These are phyloP conservation scores for Lactifluus hygrophoroides DNA, from an alignment of 768 basidiomycete species.

Conservation along the genomic window DNA sequence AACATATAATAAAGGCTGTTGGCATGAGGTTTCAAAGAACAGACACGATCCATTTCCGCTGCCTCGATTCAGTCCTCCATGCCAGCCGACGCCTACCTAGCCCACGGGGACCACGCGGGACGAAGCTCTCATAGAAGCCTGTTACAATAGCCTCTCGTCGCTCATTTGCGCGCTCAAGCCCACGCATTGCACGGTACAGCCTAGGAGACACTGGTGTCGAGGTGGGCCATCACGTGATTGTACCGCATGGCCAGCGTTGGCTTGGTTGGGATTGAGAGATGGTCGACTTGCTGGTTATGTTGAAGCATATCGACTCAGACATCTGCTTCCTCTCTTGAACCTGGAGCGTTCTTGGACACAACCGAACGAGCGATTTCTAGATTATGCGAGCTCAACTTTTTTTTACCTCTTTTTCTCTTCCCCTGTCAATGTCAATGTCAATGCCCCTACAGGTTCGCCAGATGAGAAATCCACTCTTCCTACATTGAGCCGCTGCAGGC, in stretches of 20 bases:
- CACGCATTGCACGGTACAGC: constrained; percentile 91
- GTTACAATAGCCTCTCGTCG: constrained; percentile 75
- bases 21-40: too few relatives aligned
- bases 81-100: constrained; percentile 43
- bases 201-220: constrained; percentile 71
- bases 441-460: constrained; percentile 51
- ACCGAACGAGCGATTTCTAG: neutral
- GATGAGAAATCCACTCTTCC: constrained; percentile 64
- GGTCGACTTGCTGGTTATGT: constrained; percentile 26
- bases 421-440: too few relatives aligned
- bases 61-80: constrained; percentile 24
- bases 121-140: constrained; percentile 80
- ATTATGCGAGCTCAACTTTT: neutral
- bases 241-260: too few relatives aligned
- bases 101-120: constrained; percentile 37
- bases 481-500: constrained; percentile 64
- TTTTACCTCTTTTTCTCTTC: constrained; percentile 37
- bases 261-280: constrained; percentile 28
- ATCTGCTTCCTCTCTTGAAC: constrained; percentile 23
- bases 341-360: neutral
- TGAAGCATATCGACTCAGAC: constrained; percentile 54
- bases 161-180: constrained; percentile 61
- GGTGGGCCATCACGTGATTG: constrained; percentile 55
- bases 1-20: too few relatives aligned
- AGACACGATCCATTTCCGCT: constrained; percentile 33